Conservation (phyloP, 129 eudicot species). For the Rutidosis leptorrhynchoides region DNA sequence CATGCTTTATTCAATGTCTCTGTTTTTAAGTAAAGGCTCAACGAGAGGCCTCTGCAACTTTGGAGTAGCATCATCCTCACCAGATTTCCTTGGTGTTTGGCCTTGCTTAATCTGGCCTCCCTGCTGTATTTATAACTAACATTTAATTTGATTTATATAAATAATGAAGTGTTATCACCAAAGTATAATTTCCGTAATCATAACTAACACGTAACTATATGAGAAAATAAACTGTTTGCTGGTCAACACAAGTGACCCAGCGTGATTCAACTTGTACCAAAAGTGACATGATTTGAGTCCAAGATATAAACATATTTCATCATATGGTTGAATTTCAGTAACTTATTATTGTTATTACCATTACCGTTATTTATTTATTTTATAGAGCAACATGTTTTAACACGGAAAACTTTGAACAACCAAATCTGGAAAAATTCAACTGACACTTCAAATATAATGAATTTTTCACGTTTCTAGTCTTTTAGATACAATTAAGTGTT, state of each 20-base stretch:
- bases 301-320: too few relatives aligned
- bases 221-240: neutral
- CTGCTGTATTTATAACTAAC: constrained; percentile 32
- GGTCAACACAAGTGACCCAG: neutral
- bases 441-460: too few relatives aligned
- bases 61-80: constrained; percentile 52
- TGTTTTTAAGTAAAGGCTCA: constrained; percentile 46
- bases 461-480: too few relatives aligned
- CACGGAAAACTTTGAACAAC: too few relatives aligned
- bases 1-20: constrained; percentile 29
- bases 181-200: neutral
- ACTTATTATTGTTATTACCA: too few relatives aligned
- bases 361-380: too few relatives aligned
- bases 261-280: neutral
- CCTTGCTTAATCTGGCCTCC: constrained; percentile 68
- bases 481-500: too few relatives aligned
- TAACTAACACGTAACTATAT: too few relatives aligned
- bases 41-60: constrained; percentile 38
- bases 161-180: neutral
- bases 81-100: constrained; percentile 43
- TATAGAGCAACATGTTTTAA: too few relatives aligned
- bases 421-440: too few relatives aligned
- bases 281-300: neutral
- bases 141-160: neutral
- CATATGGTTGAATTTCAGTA: too few relatives aligned